Evolutionary conservation across 768 basidiomycete species (phyloP).

Genomic region (Mycena indigotica): DNA sequence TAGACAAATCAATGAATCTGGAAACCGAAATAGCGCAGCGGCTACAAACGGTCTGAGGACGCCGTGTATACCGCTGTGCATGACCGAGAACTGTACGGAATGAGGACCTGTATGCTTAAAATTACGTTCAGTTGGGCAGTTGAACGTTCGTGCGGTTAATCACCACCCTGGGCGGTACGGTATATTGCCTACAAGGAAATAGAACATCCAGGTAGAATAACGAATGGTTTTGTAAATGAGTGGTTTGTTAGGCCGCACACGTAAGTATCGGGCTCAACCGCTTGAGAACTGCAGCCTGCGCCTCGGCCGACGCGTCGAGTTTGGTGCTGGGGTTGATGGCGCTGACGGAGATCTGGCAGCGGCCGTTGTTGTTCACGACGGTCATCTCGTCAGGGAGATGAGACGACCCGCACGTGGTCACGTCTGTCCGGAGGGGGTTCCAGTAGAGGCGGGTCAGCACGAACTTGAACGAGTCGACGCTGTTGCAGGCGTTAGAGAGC

Average conservation of each 20-base stretch:
- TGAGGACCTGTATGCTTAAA: too few species aligned
- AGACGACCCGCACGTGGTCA: constrained; percentile 46
- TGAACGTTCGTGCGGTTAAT: too few species aligned
- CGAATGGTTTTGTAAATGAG: too few species aligned
- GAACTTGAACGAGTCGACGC: constrained; percentile 41
- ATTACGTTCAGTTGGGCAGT: too few species aligned
- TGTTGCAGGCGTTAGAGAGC: constrained; percentile 37
- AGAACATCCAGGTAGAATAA: too few species aligned
- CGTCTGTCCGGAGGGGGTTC: constrained; percentile 38
- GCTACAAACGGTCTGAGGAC: too few species aligned
- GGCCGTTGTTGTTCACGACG: constrained; percentile 33
- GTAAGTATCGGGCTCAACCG: constrained; percentile 38
- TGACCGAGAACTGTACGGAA: too few species aligned
- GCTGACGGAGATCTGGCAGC: constrained; percentile 51
- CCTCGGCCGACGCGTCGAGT: constrained; percentile 43
- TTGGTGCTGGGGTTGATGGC: constrained; percentile 48
- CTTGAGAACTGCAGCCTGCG: constrained; percentile 42
- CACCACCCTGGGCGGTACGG: too few species aligned
- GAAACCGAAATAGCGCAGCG: too few species aligned
- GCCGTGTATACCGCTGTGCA: too few species aligned
- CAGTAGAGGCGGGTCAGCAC: constrained; percentile 44
- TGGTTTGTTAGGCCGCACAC: constrained; percentile 26
- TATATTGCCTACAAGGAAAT: too few species aligned
- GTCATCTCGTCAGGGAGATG: constrained; percentile 46
- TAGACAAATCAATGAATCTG: too few species aligned